These are phyloP conservation scores for Mrakia gelida DNA, from an alignment of 768 basidiomycete genomes.

Conservation along the genomic window DNA sequence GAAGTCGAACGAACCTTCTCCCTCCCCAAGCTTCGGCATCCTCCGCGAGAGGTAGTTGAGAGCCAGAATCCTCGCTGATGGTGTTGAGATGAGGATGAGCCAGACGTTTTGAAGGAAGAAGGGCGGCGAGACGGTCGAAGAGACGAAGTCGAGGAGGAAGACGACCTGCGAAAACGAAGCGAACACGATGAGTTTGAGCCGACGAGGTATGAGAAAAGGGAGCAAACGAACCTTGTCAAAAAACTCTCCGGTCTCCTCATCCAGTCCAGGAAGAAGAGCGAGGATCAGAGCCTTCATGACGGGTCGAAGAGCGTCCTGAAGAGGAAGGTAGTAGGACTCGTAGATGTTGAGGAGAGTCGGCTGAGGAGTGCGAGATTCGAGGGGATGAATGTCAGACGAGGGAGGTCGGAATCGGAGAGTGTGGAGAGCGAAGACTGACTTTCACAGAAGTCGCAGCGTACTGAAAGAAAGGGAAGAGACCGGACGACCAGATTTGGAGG, in stretches of 20 bases:
- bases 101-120: conserved; percentile 97
- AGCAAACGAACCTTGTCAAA: conserved; percentile 57
- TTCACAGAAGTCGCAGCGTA: conserved; percentile 99
- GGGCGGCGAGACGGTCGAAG: conserved; percentile 73
- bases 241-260: conserved; percentile 96
- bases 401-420: not conserved
- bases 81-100: conserved; percentile 85
- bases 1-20: conserved; percentile 20
- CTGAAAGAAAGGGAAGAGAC: conserved; percentile 96
- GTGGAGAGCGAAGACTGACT: conserved; percentile 47
- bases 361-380: conserved; percentile 45
- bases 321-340: conserved; percentile 82
- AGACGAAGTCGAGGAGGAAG: conserved; percentile 69
- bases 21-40: conserved; percentile 55
- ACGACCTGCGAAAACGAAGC: conserved; percentile 56
- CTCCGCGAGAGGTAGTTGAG: conserved; percentile 81
- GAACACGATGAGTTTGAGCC: not conserved
- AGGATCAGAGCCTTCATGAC: conserved; percentile 92
- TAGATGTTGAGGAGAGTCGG: conserved; percentile 87
- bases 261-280: conserved; percentile 86
- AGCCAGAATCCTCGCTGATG: conserved; percentile 75
- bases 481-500: conserved; percentile 88
- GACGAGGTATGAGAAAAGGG: not conserved
- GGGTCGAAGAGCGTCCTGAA: conserved; percentile 74
- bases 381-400: not conserved